These are phyloP conservation scores for Hypholoma sublateritium DNA, from an alignment of 768 basidiomycete genomes.

Conservation along the genomic window DNA sequence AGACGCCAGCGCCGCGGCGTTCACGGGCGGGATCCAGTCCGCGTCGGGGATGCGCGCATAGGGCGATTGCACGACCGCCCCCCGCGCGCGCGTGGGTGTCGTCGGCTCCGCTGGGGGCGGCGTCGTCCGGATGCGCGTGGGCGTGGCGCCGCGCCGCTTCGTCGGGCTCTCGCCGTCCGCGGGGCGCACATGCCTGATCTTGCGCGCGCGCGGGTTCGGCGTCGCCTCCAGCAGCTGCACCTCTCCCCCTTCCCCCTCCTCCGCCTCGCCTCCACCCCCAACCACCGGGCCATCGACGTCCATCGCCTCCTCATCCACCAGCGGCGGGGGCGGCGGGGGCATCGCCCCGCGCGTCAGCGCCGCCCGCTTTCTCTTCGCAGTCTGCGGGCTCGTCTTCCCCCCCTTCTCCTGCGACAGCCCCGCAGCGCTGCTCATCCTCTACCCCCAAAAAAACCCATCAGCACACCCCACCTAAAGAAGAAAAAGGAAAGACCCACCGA, in stretches of 20 bases:
- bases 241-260: not conserved
- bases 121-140: not conserved
- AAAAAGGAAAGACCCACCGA: constrained; percentile 17
- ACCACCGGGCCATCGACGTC: not conserved
- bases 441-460: not conserved
- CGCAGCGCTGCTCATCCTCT: constrained; percentile 1
- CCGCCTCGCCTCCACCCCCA: not conserved
- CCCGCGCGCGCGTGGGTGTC: constrained; percentile 17
- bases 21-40: constrained; percentile 42
- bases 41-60: constrained; percentile 49
- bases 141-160: not conserved
- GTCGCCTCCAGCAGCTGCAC: constrained; percentile 36
- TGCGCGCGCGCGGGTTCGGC: constrained; percentile 64
- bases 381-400: not conserved
- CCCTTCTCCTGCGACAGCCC: no score
- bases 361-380: constrained; percentile 38
- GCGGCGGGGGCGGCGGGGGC: not conserved
- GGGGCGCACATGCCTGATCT: constrained; percentile 19
- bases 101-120: constrained; percentile 14
- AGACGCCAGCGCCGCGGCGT: constrained; percentile 15
- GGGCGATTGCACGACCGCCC: constrained; percentile 32
- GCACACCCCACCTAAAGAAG: constrained; percentile 9
- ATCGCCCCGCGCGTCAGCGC: constrained; percentile 1
- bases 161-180: not conserved
- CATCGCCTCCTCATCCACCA: not conserved